Percentiles rank a stretch among this genome's conserved stretches.
These are phyloP conservation scores for Sphagnum magellanicum DNA, from an alignment of 228 moss, liverwort and hornwort species.

Conservation along the genomic window DNA sequence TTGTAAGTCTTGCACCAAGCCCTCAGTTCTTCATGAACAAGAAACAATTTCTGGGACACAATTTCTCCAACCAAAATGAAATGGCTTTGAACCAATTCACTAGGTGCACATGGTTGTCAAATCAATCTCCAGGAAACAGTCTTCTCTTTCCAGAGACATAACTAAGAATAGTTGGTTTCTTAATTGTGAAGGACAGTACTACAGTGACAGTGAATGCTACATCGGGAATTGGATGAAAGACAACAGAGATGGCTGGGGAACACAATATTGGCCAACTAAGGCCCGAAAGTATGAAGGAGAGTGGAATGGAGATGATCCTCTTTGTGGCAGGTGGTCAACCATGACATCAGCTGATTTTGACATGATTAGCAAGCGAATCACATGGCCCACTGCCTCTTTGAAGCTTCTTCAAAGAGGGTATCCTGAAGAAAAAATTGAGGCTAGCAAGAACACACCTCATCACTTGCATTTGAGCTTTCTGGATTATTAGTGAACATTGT, in stretches of 20 bases:
- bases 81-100: background rate
- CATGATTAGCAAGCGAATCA: conserved; percentile 24
- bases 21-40: background rate
- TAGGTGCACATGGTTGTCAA: too few species aligned
- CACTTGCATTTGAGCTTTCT: background rate
- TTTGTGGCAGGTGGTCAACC: conserved; percentile 65
- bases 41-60: background rate
- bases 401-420: conserved; percentile 33
- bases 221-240: conserved; percentile 68
- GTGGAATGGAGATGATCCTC: conserved; percentile 84
- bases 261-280: conserved; percentile 65
- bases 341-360: conserved; percentile 62
- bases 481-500: background rate
- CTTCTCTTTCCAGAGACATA: too few species aligned
- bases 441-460: background rate
- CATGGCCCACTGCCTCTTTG: conserved; percentile 50
- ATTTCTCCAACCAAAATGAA: background rate
- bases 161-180: background rate
- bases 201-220: conserved; percentile 62
- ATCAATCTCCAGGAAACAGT: too few species aligned
- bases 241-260: conserved; percentile 90
- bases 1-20: conserved; percentile 33
- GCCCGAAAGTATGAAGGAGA: conserved; percentile 86
- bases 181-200: conserved; percentile 32
- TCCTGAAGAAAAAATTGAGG: conserved; percentile 59